Base-by-base conservation (phyloP, 2,329 filamentous ascomycete genomes). In the Calonectria fujianensis region DNA sequence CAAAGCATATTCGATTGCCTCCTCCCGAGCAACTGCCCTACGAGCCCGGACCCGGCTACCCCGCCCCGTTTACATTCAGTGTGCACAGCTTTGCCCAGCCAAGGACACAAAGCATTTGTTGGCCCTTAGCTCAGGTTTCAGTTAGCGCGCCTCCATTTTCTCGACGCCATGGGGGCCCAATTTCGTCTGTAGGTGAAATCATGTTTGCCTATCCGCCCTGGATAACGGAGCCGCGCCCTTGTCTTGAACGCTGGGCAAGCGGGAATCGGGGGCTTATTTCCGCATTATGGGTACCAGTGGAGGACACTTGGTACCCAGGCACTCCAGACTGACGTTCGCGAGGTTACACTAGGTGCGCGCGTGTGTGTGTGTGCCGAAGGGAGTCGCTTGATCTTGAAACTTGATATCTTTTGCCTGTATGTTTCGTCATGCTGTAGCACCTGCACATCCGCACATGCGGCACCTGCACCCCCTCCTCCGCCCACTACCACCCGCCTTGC, bases 61-160 rank as follows among this genome's bases (percentile, higher is more conserved):
- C 57, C 57, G 57, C 57, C 57, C 57, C 57, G 24, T 61, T 61
- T 37, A 39, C 32, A 27, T 48, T 24, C 45, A 48, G 18, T 24
- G 45, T 13, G 45, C 32, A 39, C 32, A 35, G 31, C 31, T 37
- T 51, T 51, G 50, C n/a, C 27, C 50, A 35, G 35, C 51, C 11
- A 35, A 35, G 31, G 31, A 24, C 54, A 39, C 35, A 61, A 61
- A 39, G 24, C 32, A 61, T n/a, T 9, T 61, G 57, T 61, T 61
- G 32, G 59, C 27, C 31, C 48, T 52, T 18, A 20, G 54, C 64
- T 35, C n/a, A 76, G 48, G 35, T 79, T 64, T 41, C 65, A 72
- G 37, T 65, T 80, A 72, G 74, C 75, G 74, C 70, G 70, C 73
- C 74, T 74, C 72, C 63, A 70, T 76, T 76, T 75, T 76, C 74